phyloP scores from a whole-genome alignment of 768 basidiomycete genomes.

The Tylopilus subfusipes region DNA sequence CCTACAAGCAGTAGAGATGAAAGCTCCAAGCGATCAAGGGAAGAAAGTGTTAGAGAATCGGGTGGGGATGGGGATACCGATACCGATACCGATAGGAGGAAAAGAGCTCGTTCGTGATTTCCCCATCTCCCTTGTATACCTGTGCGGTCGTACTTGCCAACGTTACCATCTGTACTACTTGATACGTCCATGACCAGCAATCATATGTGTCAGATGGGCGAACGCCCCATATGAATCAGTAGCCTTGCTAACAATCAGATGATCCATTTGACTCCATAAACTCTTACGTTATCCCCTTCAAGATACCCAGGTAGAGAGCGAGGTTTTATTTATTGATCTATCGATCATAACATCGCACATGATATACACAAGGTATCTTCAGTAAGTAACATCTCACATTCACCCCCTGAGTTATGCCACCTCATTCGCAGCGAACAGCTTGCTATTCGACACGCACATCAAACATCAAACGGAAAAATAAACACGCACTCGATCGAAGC shows the following conservation, averaged over 20 bases:
- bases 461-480: slow-evolving; percentile 69
- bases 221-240: not conserved
- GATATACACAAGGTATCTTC: slow-evolving; percentile 37
- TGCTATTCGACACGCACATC: slow-evolving; percentile 51
- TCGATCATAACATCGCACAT: not conserved
- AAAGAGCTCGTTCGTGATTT: slow-evolving; percentile 16
- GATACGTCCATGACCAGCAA: not conserved
- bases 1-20: slow-evolving; percentile 18
- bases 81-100: slow-evolving; percentile 9
- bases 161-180: not conserved
- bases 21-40: slow-evolving; percentile 15
- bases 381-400: slow-evolving; percentile 79
- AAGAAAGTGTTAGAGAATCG: slow-evolving; percentile 1
- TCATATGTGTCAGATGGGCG: not conserved
- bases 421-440: slow-evolving; percentile 67
- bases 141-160: not conserved
- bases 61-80: not conserved
- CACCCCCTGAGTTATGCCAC: slow-evolving; percentile 69
- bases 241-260: not conserved
- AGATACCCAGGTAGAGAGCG: not conserved
- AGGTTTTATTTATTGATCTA: slow-evolving; percentile 1
- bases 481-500: slow-evolving; percentile 64
- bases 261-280: not conserved
- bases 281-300: not conserved
- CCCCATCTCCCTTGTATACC: not conserved